Conservation (phyloP, 495 filamentous ascomycete genomes). For the Neurospora sp. region DNA sequence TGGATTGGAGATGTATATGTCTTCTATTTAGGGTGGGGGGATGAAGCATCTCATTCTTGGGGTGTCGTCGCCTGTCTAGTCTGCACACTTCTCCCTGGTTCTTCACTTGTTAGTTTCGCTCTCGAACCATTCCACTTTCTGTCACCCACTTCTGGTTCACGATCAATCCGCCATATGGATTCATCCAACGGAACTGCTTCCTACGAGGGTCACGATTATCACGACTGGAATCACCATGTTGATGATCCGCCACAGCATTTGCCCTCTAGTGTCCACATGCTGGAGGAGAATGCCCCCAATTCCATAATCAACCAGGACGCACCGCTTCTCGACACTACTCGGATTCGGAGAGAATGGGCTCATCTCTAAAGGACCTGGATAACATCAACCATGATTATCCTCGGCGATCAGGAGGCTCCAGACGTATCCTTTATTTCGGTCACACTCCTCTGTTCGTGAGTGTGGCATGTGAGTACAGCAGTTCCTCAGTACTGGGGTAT, state of each 20-base stretch:
- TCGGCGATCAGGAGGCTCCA: background rate
- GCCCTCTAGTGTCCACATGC: background rate
- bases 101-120: background rate
- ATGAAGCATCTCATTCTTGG: background rate
- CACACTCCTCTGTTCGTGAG: background rate
- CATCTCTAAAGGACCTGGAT: background rate
- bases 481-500: too few species aligned
- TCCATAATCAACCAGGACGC: background rate
- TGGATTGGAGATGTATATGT: background rate
- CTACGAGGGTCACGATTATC: background rate
- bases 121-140: background rate
- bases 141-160: background rate
- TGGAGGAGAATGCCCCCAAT: background rate
- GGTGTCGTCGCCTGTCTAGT: background rate
- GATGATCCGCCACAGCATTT: background rate
- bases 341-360: background rate
- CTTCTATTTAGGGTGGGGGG: background rate
- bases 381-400: background rate
- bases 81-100: background rate
- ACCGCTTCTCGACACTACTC: background rate
- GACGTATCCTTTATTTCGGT: background rate
- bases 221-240: background rate
- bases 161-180: background rate
- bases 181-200: background rate
- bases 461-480: background rate